Percentiles rank a stretch among this genome's conserved stretches.
Conservation (phyloP, 1,284 basidiomycete species). For the Cutaneotrichosporon cavernicola region DNA sequence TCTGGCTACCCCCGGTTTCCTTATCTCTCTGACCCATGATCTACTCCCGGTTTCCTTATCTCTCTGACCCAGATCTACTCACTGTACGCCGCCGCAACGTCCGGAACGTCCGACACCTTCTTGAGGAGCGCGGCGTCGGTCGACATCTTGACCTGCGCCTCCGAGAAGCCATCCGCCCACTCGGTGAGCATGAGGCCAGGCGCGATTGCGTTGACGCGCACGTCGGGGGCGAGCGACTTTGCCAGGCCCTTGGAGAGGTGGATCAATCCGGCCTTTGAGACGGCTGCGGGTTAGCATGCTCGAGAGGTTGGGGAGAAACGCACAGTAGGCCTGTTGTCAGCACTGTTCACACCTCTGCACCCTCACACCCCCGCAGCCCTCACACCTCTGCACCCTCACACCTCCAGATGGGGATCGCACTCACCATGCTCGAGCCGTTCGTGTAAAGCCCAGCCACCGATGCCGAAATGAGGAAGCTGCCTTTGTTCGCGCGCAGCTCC, state of each 20-base stretch:
- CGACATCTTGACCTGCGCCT: conserved; percentile 20
- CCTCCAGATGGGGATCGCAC: not conserved
- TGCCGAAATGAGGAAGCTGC: conserved; percentile 28
- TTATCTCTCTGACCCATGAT: not conserved
- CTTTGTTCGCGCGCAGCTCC: conserved; percentile 28
- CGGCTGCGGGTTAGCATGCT: not conserved
- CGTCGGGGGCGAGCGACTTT: conserved; percentile 27
- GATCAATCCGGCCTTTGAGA: conserved; percentile 30
- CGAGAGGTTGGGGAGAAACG: not conserved
- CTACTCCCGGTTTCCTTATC: conserved; percentile 3
- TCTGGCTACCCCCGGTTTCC: not conserved
- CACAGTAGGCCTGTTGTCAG: conserved; percentile 13
- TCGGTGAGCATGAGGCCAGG: conserved; percentile 34
- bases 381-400: not conserved
- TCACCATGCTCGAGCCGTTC: conserved; percentile 32
- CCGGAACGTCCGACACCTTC: conserved; percentile 24
- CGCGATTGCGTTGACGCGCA: conserved; percentile 31
- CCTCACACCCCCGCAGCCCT: not conserved
- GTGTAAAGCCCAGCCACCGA: conserved; percentile 28
- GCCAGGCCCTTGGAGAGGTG: conserved; percentile 32
- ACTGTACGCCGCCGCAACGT: conserved; percentile 24
- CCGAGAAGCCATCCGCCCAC: conserved; percentile 29
- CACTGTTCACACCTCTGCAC: not conserved
- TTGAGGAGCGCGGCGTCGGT: conserved; percentile 19
- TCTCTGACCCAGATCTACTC: conserved; percentile 2